Percentiles rank a stretch among this genome's conserved stretches.
Evolutionary conservation across 306 rosid genomes (phyloP).

Genomic region (Casuarina glauca): DNA sequence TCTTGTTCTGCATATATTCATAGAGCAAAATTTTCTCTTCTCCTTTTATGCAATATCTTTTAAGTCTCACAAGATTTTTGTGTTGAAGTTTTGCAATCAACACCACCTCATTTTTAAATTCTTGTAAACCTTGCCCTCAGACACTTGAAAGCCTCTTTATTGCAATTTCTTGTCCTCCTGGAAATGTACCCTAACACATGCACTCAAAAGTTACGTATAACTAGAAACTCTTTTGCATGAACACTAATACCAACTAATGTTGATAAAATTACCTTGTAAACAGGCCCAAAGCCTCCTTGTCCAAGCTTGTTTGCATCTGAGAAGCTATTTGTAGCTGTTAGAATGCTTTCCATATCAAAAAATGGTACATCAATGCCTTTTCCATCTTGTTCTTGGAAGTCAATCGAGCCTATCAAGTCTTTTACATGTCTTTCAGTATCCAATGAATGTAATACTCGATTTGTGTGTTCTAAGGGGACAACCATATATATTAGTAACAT

Average conservation of each 20-base stretch:
- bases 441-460: not conserved
- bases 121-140: conserved; percentile 45
- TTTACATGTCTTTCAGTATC: conserved; percentile 26
- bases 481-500: not conserved
- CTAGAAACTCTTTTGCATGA: not conserved
- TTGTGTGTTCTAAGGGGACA: conserved; percentile 2
- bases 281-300: conserved; percentile 64
- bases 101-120: conserved; percentile 46
- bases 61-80: conserved; percentile 43
- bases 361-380: conserved; percentile 41
- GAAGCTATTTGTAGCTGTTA: conserved; percentile 47
- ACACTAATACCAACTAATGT: not conserved
- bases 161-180: conserved; percentile 36
- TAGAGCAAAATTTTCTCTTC: conserved; percentile 47
- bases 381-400: conserved; percentile 31
- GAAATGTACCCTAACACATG: conserved; percentile 37
- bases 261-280: conserved; percentile 41
- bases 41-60: conserved; percentile 43
- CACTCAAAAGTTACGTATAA: not conserved
- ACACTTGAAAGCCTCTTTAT: conserved; percentile 49
- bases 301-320: conserved; percentile 52
- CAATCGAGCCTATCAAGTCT: conserved; percentile 24
- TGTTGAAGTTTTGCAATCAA: conserved; percentile 55
- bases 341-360: conserved; percentile 29
- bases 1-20: conserved; percentile 51